A percentile compares a stretch with the other conserved stretches of the same genome.
Conservation (phyloP, 495 filamentous ascomycete genomes). For the Achaetomiella virescens region DNA sequence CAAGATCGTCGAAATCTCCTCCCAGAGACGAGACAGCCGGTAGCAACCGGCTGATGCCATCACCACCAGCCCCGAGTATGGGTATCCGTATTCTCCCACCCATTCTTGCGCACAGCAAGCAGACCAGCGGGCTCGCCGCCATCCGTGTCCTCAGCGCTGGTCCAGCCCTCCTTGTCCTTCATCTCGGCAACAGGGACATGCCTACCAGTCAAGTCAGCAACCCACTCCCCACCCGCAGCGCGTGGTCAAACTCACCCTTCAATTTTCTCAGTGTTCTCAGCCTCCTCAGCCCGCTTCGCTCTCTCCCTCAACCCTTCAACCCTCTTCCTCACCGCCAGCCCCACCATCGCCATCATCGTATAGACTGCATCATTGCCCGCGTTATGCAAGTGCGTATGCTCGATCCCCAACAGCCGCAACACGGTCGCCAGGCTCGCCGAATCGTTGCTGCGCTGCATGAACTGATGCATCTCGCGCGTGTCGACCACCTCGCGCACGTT, state of each 20-base stretch:
- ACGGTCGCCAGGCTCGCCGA: conserved; percentile 51
- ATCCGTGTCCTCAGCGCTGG: conserved; percentile 27
- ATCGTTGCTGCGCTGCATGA: conserved; percentile 44
- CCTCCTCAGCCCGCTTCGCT: not conserved
- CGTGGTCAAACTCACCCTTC: conserved; percentile 2
- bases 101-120: not conserved
- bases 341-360: conserved; percentile 70
- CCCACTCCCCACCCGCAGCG: not conserved
- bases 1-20: no score
- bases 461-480: conserved; percentile 61
- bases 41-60: no score
- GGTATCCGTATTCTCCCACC: not conserved
- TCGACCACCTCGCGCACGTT: conserved; percentile 62
- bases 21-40: no score
- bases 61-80: not conserved
- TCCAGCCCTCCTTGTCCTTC: conserved; percentile 26
- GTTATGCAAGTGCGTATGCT: conserved; percentile 69
- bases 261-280: no score
- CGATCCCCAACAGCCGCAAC: conserved; percentile 58
- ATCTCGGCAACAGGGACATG: conserved; percentile 15
- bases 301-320: conserved; percentile 4
- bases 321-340: conserved; percentile 49
- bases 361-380: conserved; percentile 92
- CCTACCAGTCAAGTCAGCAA: conserved; percentile 3
- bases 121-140: conserved; percentile 16